Evolutionary conservation across 2,329 filamentous ascomycete species (phyloP), one percentile per base, ranked within the genome.

Genomic region (Trichophyton rubrum): DNA sequence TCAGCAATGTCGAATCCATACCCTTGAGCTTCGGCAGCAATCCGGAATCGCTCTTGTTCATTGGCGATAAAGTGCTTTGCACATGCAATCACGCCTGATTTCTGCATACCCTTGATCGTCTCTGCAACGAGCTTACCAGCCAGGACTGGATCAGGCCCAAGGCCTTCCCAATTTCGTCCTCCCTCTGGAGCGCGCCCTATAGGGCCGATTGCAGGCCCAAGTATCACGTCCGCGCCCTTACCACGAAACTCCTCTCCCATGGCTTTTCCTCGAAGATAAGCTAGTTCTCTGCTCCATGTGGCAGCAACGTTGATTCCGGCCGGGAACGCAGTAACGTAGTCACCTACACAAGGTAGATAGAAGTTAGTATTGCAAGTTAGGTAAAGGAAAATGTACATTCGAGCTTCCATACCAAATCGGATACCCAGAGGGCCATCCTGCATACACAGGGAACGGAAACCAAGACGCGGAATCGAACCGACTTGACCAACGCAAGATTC

Each of bases 351-450:
- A 35, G 15, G 68, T 53, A 68, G 62, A 40, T 38, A 17, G 22
- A 15, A 24, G 49, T 30, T 9, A 53, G 49, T 30, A 33, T 15
- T 30, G 11, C 5, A n/a, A 13, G 49, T 9, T n/a, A 2, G n/a
- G 11, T 13, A 7, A 3, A 30, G 8, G 15, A 5, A 7, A n/a
- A 15, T 8, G 35, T 35, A 4, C 15, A 33, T 9, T 11, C 11
- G 59, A 62, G 40, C 40, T 43, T n/a, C 40, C 77, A 58, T 72
- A 81, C 79, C 77, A 61, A 85, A 81, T 59, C 90, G 87, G 61
- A 96, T 78, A 63, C 90, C 91, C 1, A 93, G 78, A 4, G 90
- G 90, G 2, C 87, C 86, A 70, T 96, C 91, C 68, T 96, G 90
- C 78, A 93, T 77, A 72, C 91, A 96, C n/a, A 95, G 77, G 27